Evolutionary conservation across 805 yeast genomes (phyloP).

Genomic region (Metschnikowia cerradonensis): DNA sequence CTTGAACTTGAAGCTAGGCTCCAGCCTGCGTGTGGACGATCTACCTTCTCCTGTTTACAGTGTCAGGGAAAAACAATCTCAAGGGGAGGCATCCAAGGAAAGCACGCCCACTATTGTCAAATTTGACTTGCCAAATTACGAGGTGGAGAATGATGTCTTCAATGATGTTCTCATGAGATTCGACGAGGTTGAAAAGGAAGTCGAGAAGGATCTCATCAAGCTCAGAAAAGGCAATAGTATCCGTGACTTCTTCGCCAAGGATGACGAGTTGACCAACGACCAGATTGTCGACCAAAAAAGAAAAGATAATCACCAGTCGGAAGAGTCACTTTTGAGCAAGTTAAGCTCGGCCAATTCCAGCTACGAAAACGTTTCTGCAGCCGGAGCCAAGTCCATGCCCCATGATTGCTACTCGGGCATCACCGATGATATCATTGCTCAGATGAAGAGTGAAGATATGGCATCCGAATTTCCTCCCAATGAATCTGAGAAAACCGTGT

Average conservation of each 20-base stretch:
- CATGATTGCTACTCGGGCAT: background rate
- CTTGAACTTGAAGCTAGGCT: constrained; percentile 4
- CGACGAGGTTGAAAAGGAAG: constrained; percentile 18
- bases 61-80: constrained; percentile 3
- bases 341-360: constrained; percentile 3
- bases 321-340: constrained; percentile 14
- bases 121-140: constrained; percentile 14
- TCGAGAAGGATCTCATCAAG: constrained; percentile 12
- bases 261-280: constrained; percentile 39
- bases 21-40: constrained; percentile 1
- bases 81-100: background rate
- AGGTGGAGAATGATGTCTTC: constrained; percentile 15
- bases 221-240: constrained; percentile 7
- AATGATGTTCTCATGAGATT: constrained; percentile 16
- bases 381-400: background rate
- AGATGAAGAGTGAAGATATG: background rate
- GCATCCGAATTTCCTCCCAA: constrained; percentile 4
- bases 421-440: background rate
- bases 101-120: background rate
- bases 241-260: constrained; percentile 31
- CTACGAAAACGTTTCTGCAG: background rate
- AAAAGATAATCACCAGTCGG: constrained; percentile 23
- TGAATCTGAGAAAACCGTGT: background rate
- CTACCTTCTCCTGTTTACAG: constrained; percentile 7
- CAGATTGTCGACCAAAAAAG: constrained; percentile 39